These are phyloP conservation scores for Alternaria triticimaculans DNA, from an alignment of 2,329 filamentous ascomycete genomes.

Conservation along the genomic window DNA sequence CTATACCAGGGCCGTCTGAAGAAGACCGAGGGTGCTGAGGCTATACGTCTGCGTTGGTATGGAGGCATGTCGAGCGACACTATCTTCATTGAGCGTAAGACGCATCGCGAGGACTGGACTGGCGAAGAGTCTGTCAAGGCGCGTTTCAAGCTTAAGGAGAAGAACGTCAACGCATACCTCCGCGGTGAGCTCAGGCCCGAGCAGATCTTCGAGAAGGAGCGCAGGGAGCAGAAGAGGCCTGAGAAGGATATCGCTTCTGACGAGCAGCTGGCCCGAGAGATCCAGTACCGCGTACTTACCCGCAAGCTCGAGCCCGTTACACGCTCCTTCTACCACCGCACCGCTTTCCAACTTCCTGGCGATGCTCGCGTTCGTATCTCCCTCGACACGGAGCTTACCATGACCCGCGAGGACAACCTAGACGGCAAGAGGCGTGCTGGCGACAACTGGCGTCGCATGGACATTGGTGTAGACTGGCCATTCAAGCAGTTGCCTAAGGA, in stretches of 20 bases:
- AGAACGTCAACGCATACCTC: constrained; percentile 93
- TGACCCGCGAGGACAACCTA: constrained; percentile 94
- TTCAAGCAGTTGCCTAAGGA: constrained; percentile 86
- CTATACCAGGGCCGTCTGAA: constrained; percentile 92
- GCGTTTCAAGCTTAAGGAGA: constrained; percentile 93
- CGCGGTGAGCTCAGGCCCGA: constrained; percentile 82
- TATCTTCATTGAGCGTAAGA: constrained; percentile 97
- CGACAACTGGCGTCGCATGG: constrained; percentile 94
- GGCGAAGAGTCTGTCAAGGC: constrained; percentile 99
- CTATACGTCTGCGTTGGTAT: constrained; percentile 96
- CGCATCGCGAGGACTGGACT: constrained; percentile 98
- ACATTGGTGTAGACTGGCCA: constrained; percentile 95
- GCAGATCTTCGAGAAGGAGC: constrained; percentile 93
- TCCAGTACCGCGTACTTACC: constrained; percentile 91
- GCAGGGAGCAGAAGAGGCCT: constrained; percentile 93
- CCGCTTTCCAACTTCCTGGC: constrained; percentile 94
- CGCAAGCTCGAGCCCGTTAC: constrained; percentile 88
- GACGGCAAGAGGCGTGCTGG: constrained; percentile 79
- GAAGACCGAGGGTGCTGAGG: constrained; percentile 97
- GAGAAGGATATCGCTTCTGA: constrained; percentile 90
- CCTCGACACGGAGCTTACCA: constrained; percentile 92
- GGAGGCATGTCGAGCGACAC: constrained; percentile 94
- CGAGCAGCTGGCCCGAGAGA: constrained; percentile 85
- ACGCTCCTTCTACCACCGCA: constrained; percentile 96
- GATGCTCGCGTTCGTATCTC: constrained; percentile 97